Evolutionary conservation across 1,284 basidiomycete genomes (phyloP).

Genomic region (Ganoderma multipileum): DNA sequence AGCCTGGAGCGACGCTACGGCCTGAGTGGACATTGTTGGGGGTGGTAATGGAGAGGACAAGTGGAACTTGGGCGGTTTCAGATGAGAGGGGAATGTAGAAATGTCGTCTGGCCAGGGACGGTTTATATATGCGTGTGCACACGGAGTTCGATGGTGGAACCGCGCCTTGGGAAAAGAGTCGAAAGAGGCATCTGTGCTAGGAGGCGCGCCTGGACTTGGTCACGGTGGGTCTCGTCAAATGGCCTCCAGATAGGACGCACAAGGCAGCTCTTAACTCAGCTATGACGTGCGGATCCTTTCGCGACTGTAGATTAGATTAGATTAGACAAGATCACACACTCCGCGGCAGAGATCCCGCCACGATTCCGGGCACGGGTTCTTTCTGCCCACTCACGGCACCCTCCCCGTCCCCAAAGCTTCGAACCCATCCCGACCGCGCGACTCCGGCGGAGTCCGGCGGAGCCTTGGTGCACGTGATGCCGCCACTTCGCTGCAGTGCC

Average conservation of each 20-base stretch:
- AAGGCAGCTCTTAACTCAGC: background rate
- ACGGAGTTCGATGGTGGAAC: background rate
- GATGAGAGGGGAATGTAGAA: conserved; percentile 13
- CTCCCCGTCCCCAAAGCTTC: too few relatives aligned
- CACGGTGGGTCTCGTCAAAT: conserved; percentile 4
- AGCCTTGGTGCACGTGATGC: too few relatives aligned
- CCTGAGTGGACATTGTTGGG: conserved; percentile 31
- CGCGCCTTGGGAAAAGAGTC: background rate
- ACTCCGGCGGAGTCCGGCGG: too few relatives aligned
- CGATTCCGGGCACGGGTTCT: conserved; percentile 3
- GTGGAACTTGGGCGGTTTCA: conserved; percentile 1
- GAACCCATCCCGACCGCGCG: too few relatives aligned
- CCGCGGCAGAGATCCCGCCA: background rate
- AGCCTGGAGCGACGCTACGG: conserved; percentile 49
- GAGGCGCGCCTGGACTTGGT: background rate
- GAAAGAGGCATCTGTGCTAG: background rate
- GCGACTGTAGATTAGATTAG: background rate
- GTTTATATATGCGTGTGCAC: conserved; percentile 12
- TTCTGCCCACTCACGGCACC: background rate
- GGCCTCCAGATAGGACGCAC: background rate
- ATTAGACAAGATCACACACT: background rate
- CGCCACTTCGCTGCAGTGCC: too few relatives aligned
- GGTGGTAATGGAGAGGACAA: conserved; percentile 3
- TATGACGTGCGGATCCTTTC: background rate
- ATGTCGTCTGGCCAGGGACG: background rate